Percentiles rank a stretch among this genome's conserved stretches.
Evolutionary conservation across 441 rosid genomes (phyloP).

Genomic region (Kokia cookei): DNA sequence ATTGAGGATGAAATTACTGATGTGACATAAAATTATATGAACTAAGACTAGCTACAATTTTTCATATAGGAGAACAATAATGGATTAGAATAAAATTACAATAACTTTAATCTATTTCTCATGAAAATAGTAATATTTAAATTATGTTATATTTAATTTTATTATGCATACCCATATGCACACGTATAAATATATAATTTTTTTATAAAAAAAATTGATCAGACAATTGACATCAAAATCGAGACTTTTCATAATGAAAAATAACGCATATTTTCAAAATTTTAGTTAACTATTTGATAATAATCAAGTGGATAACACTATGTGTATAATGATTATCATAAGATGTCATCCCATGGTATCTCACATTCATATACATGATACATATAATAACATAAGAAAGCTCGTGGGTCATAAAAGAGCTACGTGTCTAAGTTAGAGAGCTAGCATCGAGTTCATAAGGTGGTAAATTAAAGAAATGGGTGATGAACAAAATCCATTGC

Average conservation of each 20-base stretch:
- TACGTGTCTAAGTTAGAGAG: background rate
- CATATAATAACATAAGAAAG: slow-evolving; percentile 5
- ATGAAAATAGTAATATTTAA: too few species aligned
- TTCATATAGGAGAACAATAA: background rate
- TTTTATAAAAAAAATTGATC: background rate
- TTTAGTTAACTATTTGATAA: background rate
- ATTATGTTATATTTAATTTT: background rate
- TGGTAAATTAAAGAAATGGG: slow-evolving; percentile 11
- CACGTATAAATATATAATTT: background rate
- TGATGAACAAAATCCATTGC: slow-evolving; percentile 53
- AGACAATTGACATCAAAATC: background rate
- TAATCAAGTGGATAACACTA: too few species aligned
- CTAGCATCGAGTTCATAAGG: background rate
- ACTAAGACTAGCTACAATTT: too few species aligned
- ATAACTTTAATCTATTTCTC: background rate
- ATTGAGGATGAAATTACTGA: too few species aligned
- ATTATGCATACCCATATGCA: background rate
- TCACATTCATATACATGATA: background rate
- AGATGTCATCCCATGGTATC: background rate
- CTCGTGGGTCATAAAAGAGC: slow-evolving; percentile 10
- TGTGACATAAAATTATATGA: too few species aligned
- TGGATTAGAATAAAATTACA: background rate
- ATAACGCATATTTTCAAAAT: background rate
- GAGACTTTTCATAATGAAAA: background rate
- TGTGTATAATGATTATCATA: background rate